Base-by-base conservation (phyloP, 2,329 filamentous ascomycete species). In the Aureobasidium pullulans region DNA sequence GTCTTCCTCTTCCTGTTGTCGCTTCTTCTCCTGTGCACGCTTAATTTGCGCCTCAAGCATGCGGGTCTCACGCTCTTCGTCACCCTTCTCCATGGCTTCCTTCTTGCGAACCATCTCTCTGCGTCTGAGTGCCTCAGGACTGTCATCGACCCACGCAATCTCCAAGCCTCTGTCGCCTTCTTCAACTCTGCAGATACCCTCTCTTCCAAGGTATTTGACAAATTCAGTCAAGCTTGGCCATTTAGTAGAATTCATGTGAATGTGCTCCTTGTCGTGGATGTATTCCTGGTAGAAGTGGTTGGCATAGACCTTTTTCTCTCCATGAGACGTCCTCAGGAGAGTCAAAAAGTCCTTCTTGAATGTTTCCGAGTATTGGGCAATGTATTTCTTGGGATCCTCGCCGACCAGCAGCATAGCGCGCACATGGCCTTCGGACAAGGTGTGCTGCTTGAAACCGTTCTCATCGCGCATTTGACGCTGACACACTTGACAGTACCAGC, bases 281-380 rank as follows among this genome's bases (percentile, higher is more conserved):
- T 96, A 94, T 69, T 92, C 87, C 71, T 97, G 90, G 74, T 99
- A 99, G 72, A 97, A 97, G 62, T 89, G 86, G 69, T 99, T 99
- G 54, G 92, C 84, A 36, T 92, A 83, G 1, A 97, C 85, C 67
- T 85, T 83, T 73, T 99, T 99, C 74, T 96, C 91, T 63, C 91
- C 90, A 68, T 99, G 94, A 0, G 86, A 84, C 0, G 92, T 96
- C 60, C 84, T 82, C 6, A 99, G 79, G 1, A 94, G 78, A 60
- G 84, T 79, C 1, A 95, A 64, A 67, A 96, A 96, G 69, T 95
- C 89, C 61, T 82, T 81, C 63, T 88, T 76, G 72, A 99, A 99
- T 65, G 96, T 84, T 62, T 83, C 83, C 72, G 84, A 89, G 77
- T 85, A 99, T 47, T 92, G 83, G 69, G 89, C 83, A 72, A 97